Conservation (phyloP, 768 basidiomycete species). For the Brasilioporus rufonigricans region DNA sequence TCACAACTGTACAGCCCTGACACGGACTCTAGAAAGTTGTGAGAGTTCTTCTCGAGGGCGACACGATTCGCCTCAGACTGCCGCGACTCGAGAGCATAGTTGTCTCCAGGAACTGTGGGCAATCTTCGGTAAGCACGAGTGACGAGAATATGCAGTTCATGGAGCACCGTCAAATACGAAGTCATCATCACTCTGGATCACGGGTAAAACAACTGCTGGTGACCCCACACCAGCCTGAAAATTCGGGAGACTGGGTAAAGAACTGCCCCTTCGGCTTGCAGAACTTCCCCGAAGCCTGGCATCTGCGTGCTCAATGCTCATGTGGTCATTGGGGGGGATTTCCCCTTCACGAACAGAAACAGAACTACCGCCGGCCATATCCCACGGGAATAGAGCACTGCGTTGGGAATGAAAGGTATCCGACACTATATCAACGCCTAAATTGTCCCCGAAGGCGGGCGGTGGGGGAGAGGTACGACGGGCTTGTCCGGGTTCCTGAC, state of each 20-base stretch:
- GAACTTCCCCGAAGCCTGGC: conserved; percentile 53
- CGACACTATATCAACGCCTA: conserved; percentile 44
- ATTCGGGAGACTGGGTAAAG: conserved; percentile 51
- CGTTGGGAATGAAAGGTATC: conserved; percentile 53
- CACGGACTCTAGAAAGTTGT: conserved; percentile 76
- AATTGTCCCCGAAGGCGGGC: conserved; percentile 47
- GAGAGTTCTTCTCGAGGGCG: conserved; percentile 71
- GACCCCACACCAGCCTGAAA: conserved; percentile 44
- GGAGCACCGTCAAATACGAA: conserved; percentile 64
- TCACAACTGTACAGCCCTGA: neutral
- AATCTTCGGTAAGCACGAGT: conserved; percentile 13
- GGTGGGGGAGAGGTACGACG: conserved; percentile 63
- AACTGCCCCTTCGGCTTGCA: conserved; percentile 55
- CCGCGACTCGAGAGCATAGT: conserved; percentile 43
- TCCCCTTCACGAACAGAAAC: conserved; percentile 38
- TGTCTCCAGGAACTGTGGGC: conserved; percentile 28
- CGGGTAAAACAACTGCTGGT: conserved; percentile 40
- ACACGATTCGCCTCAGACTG: conserved; percentile 53
- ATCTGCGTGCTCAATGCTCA: conserved; percentile 53
- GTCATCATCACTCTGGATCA: conserved; percentile 53
- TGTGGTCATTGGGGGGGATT: conserved; percentile 40
- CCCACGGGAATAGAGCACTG: conserved; percentile 80
- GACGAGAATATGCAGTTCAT: neutral
- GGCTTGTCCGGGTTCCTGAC: conserved; percentile 84
- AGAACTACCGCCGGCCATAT: conserved; percentile 70